phyloP scores from a whole-genome alignment of 257 asterid species.

The Verbascum thapsus region DNA sequence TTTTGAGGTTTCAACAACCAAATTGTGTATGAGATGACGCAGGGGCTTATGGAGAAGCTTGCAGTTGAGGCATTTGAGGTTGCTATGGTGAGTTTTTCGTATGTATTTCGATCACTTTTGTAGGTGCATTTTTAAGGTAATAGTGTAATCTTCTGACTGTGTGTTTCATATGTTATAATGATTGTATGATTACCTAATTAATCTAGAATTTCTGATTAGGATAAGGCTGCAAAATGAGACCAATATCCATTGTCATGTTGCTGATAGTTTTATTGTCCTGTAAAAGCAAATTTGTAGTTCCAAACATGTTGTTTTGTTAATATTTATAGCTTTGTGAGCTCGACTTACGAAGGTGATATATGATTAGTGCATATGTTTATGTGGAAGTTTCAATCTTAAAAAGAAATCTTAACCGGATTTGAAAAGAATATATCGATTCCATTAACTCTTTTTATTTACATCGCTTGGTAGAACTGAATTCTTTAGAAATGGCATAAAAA shows the following conservation, averaged over 20 bases:
- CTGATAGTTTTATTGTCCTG: not conserved
- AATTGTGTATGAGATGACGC: slow-evolving; percentile 65
- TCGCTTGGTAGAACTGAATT: not conserved
- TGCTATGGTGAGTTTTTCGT: slow-evolving; percentile 72
- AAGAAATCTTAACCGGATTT: not conserved
- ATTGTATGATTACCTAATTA: not conserved
- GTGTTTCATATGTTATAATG: not conserved
- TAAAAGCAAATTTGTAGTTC: not conserved
- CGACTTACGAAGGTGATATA: not conserved
- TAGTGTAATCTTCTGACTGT: too few species aligned
- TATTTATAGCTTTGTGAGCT: not conserved
- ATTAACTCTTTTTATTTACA: not conserved
- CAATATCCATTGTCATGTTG: not conserved
- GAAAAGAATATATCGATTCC: not conserved
- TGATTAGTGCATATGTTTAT: too few species aligned
- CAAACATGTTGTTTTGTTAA: not conserved
- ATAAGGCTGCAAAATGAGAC: not conserved
- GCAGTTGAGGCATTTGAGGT: slow-evolving; percentile 78
- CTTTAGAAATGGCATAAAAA: not conserved
- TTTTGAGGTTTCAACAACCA: slow-evolving; percentile 51
- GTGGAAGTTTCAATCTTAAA: not conserved
- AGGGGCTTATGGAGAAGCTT: slow-evolving; percentile 80
- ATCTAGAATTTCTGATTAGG: not conserved
- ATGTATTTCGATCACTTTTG: too few species aligned
- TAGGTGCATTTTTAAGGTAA: not conserved